A percentile compares a stretch with the other conserved stretches of the same genome.
Evolutionary conservation across 208 protist genomes (phyloP).

Genomic region (Novymonas esmeraldas): DNA sequence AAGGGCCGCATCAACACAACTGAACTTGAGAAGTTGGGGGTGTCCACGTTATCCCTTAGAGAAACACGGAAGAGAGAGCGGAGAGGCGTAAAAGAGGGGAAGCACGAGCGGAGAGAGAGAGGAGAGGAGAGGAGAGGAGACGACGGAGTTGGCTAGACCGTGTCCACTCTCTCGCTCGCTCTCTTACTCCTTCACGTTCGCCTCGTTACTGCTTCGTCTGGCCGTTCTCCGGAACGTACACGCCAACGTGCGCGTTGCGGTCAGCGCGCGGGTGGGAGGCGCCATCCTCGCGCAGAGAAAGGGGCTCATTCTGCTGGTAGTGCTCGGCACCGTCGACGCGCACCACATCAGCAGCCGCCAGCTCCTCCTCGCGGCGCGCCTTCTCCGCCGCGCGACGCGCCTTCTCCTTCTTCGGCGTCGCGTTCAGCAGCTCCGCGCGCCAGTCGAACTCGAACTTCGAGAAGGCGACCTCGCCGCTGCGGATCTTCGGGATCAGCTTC

Average conservation of each 20-base stretch:
- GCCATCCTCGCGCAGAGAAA: neutral
- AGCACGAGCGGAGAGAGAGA: neutral
- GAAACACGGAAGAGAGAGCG: neutral
- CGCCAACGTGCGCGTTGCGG: neutral
- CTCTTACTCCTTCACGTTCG: neutral
- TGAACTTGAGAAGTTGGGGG: neutral
- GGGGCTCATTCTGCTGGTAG: neutral
- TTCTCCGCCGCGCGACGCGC: conserved; percentile 24
- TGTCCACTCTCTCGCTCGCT: neutral
- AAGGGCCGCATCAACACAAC: neutral
- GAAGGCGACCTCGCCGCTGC: conserved; percentile 40
- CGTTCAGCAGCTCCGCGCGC: conserved; percentile 49
- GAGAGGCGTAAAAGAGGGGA: neutral
- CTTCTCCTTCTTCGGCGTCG: conserved; percentile 40
- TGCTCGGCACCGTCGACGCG: neutral
- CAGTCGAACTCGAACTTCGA: conserved; percentile 54
- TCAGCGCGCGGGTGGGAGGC: neutral
- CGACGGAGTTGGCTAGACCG: too few relatives aligned
- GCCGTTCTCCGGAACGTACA: neutral
- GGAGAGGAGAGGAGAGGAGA: neutral
- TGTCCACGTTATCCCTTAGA: neutral
- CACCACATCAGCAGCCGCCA: conserved; percentile 1
- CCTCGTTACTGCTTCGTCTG: neutral
- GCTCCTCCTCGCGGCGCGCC: conserved; percentile 23
- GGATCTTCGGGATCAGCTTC: conserved; percentile 35